Evolutionary conservation across 805 yeast genomes (phyloP), one percentile per base, ranked within the genome.

Genomic region (Ogataea pini): DNA sequence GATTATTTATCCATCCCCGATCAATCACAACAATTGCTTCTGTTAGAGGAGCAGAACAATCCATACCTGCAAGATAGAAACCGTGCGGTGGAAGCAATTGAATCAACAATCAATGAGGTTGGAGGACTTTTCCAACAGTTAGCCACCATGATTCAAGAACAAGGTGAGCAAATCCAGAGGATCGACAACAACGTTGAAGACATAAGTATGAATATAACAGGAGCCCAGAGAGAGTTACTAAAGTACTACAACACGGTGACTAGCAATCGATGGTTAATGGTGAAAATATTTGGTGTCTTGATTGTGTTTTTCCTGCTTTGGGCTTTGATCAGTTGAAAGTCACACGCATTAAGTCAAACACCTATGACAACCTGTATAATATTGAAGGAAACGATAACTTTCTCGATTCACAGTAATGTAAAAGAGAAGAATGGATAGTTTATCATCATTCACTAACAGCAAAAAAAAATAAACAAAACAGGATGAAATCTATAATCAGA

Each of bases 101-200:
- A 94, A 65, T 79, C 89, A n/a, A 94, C 99, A 0, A 94, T 94
- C 52, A 92, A 92, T 62, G 98, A 94, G 67, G 96, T 94, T 42
- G 99, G 99, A 36, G 86, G 87, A 42, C 75, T 94, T 51, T 94
- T 94, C 71, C 92, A 88, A 60, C 99, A 94, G 68, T 75, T 94
- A 59, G 96, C 98, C 4, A 86, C 96, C 1, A 92, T 94, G 98
- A 97, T 94, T 7, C 90, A 88, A 52, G 98, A 94, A 67, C 99
- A 94, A 69, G 92, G 98, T 34, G 99, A 94, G 60, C 87, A 86
- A 13, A 92, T 94, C 48, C 98, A 92, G 67, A 76, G 98, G 62
- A 94, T 94, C 54, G 99, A 94, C 69, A 88, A 83, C 47, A 91
- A 94, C 63, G 96, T 96, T 6, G 97, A 91, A 58, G 98, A 94